Conservation (phyloP, 2,329 filamentous ascomycete genomes). For the Nemania sp. region DNA sequence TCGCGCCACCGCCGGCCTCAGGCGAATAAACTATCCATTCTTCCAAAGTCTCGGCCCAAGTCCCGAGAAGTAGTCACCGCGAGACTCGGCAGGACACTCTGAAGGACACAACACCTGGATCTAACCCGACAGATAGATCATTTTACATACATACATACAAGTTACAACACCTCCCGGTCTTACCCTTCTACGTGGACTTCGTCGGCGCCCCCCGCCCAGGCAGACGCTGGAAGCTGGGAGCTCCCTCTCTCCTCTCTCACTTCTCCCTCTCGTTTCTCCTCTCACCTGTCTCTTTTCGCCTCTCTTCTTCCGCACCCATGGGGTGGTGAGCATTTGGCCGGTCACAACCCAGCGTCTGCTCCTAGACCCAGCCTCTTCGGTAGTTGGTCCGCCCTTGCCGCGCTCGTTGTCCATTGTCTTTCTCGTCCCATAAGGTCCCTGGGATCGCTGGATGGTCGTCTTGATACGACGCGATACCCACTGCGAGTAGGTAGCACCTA, state of each 20-base stretch:
- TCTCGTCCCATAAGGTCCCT: constrained; percentile 30
- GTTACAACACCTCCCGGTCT: constrained; percentile 11
- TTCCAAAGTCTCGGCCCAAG: too few species aligned
- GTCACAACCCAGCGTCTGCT: constrained; percentile 33
- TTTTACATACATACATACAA: too few species aligned
- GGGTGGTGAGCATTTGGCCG: constrained; percentile 31
- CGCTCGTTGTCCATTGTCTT: constrained; percentile 31
- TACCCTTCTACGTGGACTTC: too few species aligned
- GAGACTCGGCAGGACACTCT: too few species aligned
- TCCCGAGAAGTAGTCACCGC: too few species aligned
- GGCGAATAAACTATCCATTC: too few species aligned
- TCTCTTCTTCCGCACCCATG: too few species aligned
- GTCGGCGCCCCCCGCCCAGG: constrained; percentile 8
- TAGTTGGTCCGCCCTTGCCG: constrained; percentile 37
- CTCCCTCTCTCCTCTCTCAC: constrained; percentile 10
- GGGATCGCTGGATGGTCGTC: constrained; percentile 30
- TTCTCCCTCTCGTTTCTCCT: constrained; percentile 7
- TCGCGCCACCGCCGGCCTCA: too few species aligned
- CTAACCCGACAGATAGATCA: too few species aligned
- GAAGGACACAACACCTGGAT: too few species aligned
- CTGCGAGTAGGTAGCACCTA: too few species aligned
- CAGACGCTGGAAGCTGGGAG: too few species aligned
- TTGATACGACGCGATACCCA: constrained; percentile 4
- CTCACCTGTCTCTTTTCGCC: background rate
- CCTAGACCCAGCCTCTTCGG: constrained; percentile 35